Conservation (phyloP, 2,329 filamentous ascomycete species). For the Diplodia mutila region DNA sequence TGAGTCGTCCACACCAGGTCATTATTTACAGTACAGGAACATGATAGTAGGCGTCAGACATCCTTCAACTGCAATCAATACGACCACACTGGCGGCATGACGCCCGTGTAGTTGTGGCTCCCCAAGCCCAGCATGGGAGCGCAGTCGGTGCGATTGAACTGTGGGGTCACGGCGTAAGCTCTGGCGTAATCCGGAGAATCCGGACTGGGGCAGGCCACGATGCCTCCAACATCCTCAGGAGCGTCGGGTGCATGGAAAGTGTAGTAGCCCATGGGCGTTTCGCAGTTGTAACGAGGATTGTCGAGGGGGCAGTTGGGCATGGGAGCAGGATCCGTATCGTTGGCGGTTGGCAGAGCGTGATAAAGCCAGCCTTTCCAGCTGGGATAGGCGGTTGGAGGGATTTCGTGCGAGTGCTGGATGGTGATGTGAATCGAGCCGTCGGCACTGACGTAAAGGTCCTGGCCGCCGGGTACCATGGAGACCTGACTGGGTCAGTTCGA, state of each 20-base stretch:
- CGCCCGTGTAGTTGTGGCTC: conserved; percentile 31
- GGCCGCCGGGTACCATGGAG: conserved; percentile 31
- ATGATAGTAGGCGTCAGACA: not conserved
- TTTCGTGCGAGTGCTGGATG: conserved; percentile 30
- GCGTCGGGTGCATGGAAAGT: conserved; percentile 31
- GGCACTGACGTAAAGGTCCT: conserved; percentile 31
- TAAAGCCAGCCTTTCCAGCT: conserved; percentile 31
- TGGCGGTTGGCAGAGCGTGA: conserved; percentile 22
- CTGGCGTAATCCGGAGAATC: conserved; percentile 17
- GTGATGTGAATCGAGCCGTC: conserved; percentile 30
- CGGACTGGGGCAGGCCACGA: conserved; percentile 29
- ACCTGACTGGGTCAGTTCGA: conserved; percentile 1
- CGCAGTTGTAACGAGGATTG: conserved; percentile 30
- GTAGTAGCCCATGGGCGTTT: conserved; percentile 29
- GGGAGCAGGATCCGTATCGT: not conserved
- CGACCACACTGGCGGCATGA: conserved; percentile 30
- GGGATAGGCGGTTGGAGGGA: conserved; percentile 29
- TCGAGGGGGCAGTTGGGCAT: conserved; percentile 22
- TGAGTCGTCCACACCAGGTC: not conserved
- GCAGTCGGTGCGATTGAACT: conserved; percentile 29
- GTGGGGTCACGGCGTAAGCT: conserved; percentile 31
- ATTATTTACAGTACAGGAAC: not conserved
- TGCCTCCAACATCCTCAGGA: conserved; percentile 26
- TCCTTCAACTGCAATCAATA: conserved; percentile 24
- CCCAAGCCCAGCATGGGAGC: conserved; percentile 29